Base-by-base conservation (phyloP, 2,329 filamentous ascomycete genomes). In the Cordyceps javanica region DNA sequence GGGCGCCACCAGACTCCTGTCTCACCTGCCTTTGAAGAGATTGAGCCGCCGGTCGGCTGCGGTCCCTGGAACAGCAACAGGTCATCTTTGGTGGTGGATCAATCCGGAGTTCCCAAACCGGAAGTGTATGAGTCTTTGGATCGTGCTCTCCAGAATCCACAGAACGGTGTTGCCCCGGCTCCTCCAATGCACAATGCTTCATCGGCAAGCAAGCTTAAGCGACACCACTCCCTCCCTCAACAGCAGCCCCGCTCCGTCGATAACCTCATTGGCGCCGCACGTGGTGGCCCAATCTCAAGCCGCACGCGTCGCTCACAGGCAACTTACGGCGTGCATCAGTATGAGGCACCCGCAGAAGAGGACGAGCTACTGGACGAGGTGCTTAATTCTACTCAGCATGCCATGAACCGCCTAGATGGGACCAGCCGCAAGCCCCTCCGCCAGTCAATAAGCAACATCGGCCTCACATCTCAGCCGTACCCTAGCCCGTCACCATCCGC, bases 261-360 rank as follows among this genome's bases (percentile, higher is more conserved):
- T 63, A 87, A 85, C 66, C 72, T 86, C 45, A 75, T 80, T 38
- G 76, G 76, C n/a, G 79, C 79, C 3, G 77, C 81, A 42, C 79
- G 83, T 14, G 72, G 70, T 46, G 79, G 82, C 0, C 88, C 90
- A 1, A 81, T 91, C 53, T 91, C 90, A 1, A 91, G 87, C 70
- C 82, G 92, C 61, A 94, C 91, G 14, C 81, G 93, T 59, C 82
- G 91, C 60, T 88, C 90, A 13, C 82, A 95, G 69, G 86, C 90
- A 14, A 68, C 69, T 5, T 87, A 91, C 61, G 88, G 89, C 5
- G 85, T 89, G 50, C 88, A 89, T 65, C 87, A 90, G 61, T 97
- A 97, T 69, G 94, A 99, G 68, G 92, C 92, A 0, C 91, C 94
- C 1, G 92, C 96, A 66, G 94, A 99, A 72, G 93, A 97, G 68